Base-by-base conservation (phyloP, 73 alveolate genomes). In the Tetrahymena thermophila region DNA sequence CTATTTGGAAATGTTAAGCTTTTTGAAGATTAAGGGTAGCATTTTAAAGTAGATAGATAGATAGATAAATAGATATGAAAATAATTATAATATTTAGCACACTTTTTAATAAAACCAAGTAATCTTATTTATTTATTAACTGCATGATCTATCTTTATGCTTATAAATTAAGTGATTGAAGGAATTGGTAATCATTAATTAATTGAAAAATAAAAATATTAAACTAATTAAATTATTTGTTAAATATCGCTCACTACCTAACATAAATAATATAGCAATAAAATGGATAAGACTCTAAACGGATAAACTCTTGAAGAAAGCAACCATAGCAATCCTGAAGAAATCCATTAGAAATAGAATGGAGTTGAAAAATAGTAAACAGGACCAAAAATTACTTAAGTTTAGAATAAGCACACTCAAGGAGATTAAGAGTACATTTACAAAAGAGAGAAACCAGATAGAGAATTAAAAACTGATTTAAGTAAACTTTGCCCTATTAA, bases 401-500 rank as follows among this genome's bases (percentile, higher is more conserved):
- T 71, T 71, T 11, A 71, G 8, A 71, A 71, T 71, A 71, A 71
- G 42, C 89, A 71, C 89, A 25, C 21, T 71, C 23, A 11, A 2
- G 37, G 37, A 28, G 37, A 71, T 9, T 17, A 71, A 71, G 89
- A 71, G n/a, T 71, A 71, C 31, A 16, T 31, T 25, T 71, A 28
- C 37, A 17, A 71, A 42, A 71, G 89, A 71, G 89, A 71, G 37
- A 71, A 71, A 71, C 89, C 89, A 0, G 9, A n/a, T 0, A 71
- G 89, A 71, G 89, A 71, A 31, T 31, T 71, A 13, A 71, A 71
- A 71, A 71, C 94, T 84, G 43, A 94, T 43, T 10, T 94, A 9
- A 17, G 19, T 43, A 94, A 94, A 94, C 85, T 94, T 55, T 43
- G 93, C 83, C 94, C 96, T 3, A 40, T 94, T 14, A 28, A 35